Evolutionary conservation across 2,329 filamentous ascomycete species (phyloP).

Genomic region (Colletotrichum falcatum): DNA sequence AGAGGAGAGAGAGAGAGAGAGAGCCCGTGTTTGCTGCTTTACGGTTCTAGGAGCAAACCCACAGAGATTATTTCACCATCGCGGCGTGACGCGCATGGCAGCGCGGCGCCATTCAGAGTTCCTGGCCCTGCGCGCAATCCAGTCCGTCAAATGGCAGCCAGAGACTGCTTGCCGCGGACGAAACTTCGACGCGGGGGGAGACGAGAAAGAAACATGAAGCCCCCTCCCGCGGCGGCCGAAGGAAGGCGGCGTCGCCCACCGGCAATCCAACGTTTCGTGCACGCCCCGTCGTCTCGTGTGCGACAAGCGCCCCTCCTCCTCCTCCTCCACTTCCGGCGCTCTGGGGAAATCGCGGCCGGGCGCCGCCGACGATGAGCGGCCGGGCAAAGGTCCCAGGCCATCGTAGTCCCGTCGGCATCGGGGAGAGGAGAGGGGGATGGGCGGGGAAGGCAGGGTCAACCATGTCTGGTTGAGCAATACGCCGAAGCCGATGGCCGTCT

Average conservation of each 20-base stretch:
- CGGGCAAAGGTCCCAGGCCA: not conserved
- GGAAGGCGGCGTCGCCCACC: not conserved
- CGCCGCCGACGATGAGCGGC: not conserved
- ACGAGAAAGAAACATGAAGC: not conserved
- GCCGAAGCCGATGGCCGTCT: not conserved
- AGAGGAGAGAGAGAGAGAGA: too few species aligned
- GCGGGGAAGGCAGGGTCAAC: not conserved
- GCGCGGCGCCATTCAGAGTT: conserved; percentile 20
- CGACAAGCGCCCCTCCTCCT: not conserved
- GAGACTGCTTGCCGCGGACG: not conserved
- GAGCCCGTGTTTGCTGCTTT: too few species aligned
- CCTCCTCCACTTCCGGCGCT: not conserved
- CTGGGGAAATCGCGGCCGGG: not conserved
- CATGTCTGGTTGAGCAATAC: not conserved
- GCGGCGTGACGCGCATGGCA: not conserved
- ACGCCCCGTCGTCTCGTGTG: conserved; percentile 23
- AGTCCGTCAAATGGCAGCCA: not conserved
- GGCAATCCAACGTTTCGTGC: conserved; percentile 15
- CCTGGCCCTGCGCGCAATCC: conserved; percentile 1
- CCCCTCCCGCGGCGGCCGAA: not conserved
- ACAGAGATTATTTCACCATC: not conserved
- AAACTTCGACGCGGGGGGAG: not conserved
- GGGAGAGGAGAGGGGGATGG: too few species aligned
- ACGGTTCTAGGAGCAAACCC: conserved; percentile 24
- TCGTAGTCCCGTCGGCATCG: not conserved